phyloP scores from a whole-genome alignment of 495 filamentous ascomycete genomes.

The Penicillium parvum region DNA sequence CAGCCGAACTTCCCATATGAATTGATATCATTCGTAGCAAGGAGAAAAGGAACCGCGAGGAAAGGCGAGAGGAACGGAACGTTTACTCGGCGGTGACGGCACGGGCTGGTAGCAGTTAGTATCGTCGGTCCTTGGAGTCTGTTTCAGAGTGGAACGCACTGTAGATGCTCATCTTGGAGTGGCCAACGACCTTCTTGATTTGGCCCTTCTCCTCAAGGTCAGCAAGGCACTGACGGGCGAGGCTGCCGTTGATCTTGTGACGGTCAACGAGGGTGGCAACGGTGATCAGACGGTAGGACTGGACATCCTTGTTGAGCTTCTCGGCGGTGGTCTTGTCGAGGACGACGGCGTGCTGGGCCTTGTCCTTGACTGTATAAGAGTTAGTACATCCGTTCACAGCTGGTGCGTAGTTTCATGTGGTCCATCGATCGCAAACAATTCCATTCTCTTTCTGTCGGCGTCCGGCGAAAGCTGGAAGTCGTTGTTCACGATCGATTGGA shows the following conservation, averaged over 20 bases:
- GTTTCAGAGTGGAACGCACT: slow-evolving; percentile 46
- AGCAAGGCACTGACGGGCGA: slow-evolving; percentile 82
- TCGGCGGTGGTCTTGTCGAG: slow-evolving; percentile 65
- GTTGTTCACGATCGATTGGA: slow-evolving; percentile 26
- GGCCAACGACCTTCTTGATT: slow-evolving; percentile 97
- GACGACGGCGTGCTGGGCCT: slow-evolving; percentile 92
- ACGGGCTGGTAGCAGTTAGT: slow-evolving; percentile 37
- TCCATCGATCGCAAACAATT: slow-evolving; percentile 13
- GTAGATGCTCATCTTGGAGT: slow-evolving; percentile 98
- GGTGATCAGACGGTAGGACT: slow-evolving; percentile 99
- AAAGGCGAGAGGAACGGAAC: slow-evolving; percentile 30
- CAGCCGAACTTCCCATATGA: slow-evolving; percentile 40
- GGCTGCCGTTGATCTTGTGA: slow-evolving; percentile 98
- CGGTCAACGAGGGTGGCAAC: slow-evolving; percentile 97
- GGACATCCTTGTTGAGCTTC: slow-evolving; percentile 91
- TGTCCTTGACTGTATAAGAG: slow-evolving; percentile 90
- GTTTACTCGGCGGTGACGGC: slow-evolving; percentile 50
- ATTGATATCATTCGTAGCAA: slow-evolving; percentile 46
- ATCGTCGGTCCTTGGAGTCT: background rate
- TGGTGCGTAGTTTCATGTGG: no score
- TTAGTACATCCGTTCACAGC: no score
- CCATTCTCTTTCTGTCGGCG: slow-evolving; percentile 16
- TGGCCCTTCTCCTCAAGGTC: slow-evolving; percentile 96
- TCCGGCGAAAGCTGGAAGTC: slow-evolving; percentile 18
- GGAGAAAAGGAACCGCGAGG: slow-evolving; percentile 39